A percentile compares a stretch with the other conserved stretches of the same genome.
These are phyloP conservation scores for Dalbergia oliveri DNA, from an alignment of 306 rosid genomes.

Conservation along the genomic window DNA sequence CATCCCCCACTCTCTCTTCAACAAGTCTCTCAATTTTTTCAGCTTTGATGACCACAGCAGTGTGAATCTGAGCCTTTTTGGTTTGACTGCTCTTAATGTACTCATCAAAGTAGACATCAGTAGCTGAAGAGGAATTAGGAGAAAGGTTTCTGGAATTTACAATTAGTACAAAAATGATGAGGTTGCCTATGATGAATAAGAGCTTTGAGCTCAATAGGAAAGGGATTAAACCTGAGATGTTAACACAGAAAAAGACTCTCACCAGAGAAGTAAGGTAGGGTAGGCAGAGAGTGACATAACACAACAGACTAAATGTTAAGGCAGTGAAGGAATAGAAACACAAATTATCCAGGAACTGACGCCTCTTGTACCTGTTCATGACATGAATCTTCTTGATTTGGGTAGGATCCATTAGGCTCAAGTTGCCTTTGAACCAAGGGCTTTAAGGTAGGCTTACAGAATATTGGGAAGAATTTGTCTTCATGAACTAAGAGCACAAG, in stretches of 20 bases:
- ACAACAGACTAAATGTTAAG: conserved; percentile 46
- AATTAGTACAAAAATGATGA: conserved; percentile 49
- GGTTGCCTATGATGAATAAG: conserved; percentile 52
- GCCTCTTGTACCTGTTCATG: conserved; percentile 53
- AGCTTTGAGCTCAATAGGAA: conserved; percentile 48
- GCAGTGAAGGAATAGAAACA: conserved; percentile 46
- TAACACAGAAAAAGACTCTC: conserved; percentile 28
- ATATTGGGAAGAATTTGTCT: conserved; percentile 25
- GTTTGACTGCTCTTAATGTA: conserved; percentile 52
- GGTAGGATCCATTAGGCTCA: conserved; percentile 51
- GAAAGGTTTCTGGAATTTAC: conserved; percentile 67
- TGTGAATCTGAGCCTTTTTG: conserved; percentile 41
- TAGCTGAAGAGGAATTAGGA: conserved; percentile 47
- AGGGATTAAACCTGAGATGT: conserved; percentile 51
- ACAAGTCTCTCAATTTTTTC: conserved; percentile 2
- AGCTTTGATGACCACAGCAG: conserved; percentile 23
- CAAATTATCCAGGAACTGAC: conserved; percentile 43
- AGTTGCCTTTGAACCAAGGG: conserved; percentile 8
- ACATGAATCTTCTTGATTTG: conserved; percentile 59
- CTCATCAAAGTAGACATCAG: conserved; percentile 55
- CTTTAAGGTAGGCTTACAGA: conserved; percentile 21
- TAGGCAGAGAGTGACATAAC: conserved; percentile 52
- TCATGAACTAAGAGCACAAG: conserved; percentile 40
- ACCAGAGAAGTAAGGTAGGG: conserved; percentile 47
- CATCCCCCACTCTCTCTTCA: conserved; percentile 39